Base-by-base conservation (phyloP, 2,329 filamentous ascomycete species). In the Colletotrichum cereale region DNA sequence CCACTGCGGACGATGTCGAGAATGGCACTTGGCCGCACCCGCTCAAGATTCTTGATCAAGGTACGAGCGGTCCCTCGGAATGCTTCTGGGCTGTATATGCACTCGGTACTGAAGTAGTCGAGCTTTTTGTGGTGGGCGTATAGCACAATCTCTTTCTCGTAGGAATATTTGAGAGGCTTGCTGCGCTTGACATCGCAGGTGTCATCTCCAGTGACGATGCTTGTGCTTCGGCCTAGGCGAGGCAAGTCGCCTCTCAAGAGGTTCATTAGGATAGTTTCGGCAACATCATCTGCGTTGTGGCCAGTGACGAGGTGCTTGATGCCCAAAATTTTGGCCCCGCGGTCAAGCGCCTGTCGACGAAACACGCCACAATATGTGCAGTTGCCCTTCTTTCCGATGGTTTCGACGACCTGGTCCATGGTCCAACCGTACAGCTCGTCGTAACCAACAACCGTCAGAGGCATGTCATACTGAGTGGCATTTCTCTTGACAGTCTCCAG, bases 301-400 rank as follows among this genome's bases (percentile, higher is more conserved):
- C 96, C 96, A 0, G 96, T 99, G 24, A 99, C 94, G 6, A 99
- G 95, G 82, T 99, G 96, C 76, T 90, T 91, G 77, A 99, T 97
- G 0, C 90, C 92, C 67, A 99, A 84, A 81, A 93, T 91, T 76
- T 94, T 95, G 6, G 96, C 95, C 24, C 96, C 96, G 11, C 96
- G 90, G 80, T 99, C 96, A 42, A 99, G 86, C 2, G 96, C 96
- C 83, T 99, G 96, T 70, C 97, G 89, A 65, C 96, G 88, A 79
- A 99, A 99, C 24, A 99, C 96, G 18, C 96, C 96, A 78, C 96
- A 99, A 79, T 99, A 99, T 38, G 97, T 99, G 87, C 96, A 99
- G 82, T 99, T 99, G 38, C 96, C 95, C 82, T 98, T 98, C 84
- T 98, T 98, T 18, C 96, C 96, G 62, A 99, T 93, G 58, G 96